phyloP scores from a whole-genome alignment of 1,284 basidiomycete genomes.

The Apiotrichum akiyoshidainum region DNA sequence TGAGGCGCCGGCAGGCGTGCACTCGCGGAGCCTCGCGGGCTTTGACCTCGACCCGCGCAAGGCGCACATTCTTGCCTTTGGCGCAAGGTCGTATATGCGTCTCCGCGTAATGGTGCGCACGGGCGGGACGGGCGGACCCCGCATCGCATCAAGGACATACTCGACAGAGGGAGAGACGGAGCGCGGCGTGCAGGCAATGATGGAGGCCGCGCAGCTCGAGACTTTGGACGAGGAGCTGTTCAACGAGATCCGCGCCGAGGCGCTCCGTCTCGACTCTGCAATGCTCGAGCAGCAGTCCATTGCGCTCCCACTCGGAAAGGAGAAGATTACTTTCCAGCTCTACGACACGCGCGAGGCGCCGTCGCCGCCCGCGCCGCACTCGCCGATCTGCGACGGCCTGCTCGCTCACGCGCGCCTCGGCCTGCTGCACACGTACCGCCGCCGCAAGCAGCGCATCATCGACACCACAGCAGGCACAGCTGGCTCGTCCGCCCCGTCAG shows the following conservation, averaged over 20 bases:
- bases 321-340: conserved; percentile 36
- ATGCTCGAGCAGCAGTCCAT: conserved; percentile 25
- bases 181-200: conserved; percentile 22
- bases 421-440: conserved; percentile 32
- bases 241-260: conserved; percentile 34
- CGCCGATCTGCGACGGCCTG: conserved; percentile 34
- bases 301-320: conserved; percentile 23
- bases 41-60: conserved; percentile 45
- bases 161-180: conserved; percentile 6
- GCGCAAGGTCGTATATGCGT: conserved; percentile 30
- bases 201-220: conserved; percentile 44
- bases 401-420: conserved; percentile 30
- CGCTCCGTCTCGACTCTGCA: conserved; percentile 18
- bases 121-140: not conserved
- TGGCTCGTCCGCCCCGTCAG: not conserved
- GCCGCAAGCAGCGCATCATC: conserved; percentile 33
- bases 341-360: conserved; percentile 31
- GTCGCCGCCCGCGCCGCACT: conserved; percentile 2
- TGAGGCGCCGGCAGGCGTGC: conserved; percentile 32
- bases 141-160: conserved; percentile 10
- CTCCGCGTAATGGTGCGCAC: conserved; percentile 27
- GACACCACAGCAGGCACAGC: not conserved
- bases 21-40: conserved; percentile 40
- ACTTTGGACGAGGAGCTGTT: conserved; percentile 50
- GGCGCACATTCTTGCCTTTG: conserved; percentile 35